A percentile compares a stretch with the other conserved stretches of the same genome.
These are phyloP conservation scores for Dryadomyces quercivorus DNA, from an alignment of 2,329 filamentous ascomycete genomes.

Conservation along the genomic window DNA sequence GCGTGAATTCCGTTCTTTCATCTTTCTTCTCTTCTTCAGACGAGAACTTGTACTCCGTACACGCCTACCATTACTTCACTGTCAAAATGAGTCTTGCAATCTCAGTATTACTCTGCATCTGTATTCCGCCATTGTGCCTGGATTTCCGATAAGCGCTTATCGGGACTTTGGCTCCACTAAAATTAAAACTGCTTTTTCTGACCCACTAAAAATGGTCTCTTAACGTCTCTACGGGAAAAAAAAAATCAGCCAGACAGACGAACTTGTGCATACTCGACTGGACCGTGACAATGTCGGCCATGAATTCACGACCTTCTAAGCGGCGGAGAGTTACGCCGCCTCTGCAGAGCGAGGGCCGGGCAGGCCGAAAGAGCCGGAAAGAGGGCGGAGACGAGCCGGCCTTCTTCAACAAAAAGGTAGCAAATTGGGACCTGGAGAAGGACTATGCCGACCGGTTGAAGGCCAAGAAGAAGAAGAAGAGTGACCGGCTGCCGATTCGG, in stretches of 20 bases:
- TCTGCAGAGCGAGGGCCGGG: conserved; percentile 30
- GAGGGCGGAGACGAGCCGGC: conserved; percentile 45
- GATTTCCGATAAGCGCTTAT: neutral
- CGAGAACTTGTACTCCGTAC: too few species aligned
- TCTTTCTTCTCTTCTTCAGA: too few species aligned
- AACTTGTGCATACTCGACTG: neutral
- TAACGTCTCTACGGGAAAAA: neutral
- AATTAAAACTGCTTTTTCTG: neutral
- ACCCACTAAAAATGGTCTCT: neutral
- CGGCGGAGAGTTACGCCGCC: conserved; percentile 46
- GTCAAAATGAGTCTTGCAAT: too few species aligned
- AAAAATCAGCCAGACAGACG: neutral
- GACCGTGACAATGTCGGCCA: conserved; percentile 13
- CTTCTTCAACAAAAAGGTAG: conserved; percentile 61
- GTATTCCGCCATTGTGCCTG: too few species aligned
- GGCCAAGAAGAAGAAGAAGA: conserved; percentile 55
- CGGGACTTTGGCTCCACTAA: neutral
- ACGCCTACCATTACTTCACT: too few species aligned
- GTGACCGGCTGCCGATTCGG: conserved; percentile 72
- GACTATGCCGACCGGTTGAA: conserved; percentile 74
- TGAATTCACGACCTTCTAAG: conserved; percentile 40
- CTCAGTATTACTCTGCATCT: too few species aligned
- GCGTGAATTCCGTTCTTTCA: too few species aligned
- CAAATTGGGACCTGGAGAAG: conserved; percentile 84
- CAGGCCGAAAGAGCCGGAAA: conserved; percentile 17